These are phyloP conservation scores for Geosmithia putterillii DNA, from an alignment of 2,329 filamentous ascomycete genomes.

Conservation along the genomic window DNA sequence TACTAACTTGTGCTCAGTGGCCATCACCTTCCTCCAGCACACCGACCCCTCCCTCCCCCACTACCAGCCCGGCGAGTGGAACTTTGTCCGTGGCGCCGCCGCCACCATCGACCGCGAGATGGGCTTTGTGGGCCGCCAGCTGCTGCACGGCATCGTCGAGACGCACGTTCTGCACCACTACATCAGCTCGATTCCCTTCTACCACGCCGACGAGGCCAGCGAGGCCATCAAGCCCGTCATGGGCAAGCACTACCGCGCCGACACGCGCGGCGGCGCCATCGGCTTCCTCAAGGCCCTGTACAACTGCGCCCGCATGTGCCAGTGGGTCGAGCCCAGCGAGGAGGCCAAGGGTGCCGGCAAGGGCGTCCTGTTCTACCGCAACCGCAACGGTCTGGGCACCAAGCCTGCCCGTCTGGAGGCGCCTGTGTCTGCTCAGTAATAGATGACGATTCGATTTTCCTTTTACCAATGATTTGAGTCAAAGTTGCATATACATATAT, in stretches of 20 bases:
- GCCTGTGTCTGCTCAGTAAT: no score
- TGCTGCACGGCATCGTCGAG: conserved; percentile 94
- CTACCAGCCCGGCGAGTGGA: conserved; percentile 80
- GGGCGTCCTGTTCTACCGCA: conserved; percentile 88
- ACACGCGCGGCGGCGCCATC: conserved; percentile 60
- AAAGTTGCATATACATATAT: background rate
- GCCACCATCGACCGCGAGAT: conserved; percentile 97
- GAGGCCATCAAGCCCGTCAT: conserved; percentile 92
- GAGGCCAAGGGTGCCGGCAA: conserved; percentile 70
- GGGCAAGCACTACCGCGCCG: conserved; percentile 86
- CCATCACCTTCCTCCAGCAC: conserved; percentile 96
- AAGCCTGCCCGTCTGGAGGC: background rate
- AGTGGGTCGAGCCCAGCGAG: conserved; percentile 91
- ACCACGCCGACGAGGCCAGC: conserved; percentile 86
- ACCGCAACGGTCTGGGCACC: conserved; percentile 55
- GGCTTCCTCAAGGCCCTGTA: conserved; percentile 83
- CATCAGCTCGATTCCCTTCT: conserved; percentile 90
- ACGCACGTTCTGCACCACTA: conserved; percentile 98
- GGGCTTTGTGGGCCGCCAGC: conserved; percentile 81
- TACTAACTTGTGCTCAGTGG: no score
- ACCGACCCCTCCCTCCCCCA: conserved; percentile 90
- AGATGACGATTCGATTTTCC: no score
- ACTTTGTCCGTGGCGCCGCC: conserved; percentile 83
- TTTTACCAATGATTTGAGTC: background rate
- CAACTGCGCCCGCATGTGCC: conserved; percentile 73